Evolutionary conservation across 139 green algal genomes (phyloP), one percentile per base, ranked within the genome.

Genomic region (Chlamydomonas sphaeroides): DNA sequence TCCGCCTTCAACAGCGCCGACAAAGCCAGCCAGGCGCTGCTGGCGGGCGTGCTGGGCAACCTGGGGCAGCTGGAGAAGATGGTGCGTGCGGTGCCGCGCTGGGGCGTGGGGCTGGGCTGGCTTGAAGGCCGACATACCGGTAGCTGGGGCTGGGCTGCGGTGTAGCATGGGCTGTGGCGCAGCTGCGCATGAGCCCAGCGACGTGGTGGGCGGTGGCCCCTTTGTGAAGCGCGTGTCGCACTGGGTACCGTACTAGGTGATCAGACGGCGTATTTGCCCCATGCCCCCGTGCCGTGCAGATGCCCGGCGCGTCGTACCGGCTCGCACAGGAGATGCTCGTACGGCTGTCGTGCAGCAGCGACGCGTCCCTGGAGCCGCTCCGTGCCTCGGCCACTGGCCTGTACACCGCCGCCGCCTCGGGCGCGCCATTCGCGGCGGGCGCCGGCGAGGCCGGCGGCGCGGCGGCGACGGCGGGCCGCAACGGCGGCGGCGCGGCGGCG

Each of bases 11-110:
- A 69, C 36, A 76, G 57, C 3, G 61, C 65, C 4, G 70, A 74
- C 65, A 66, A 67, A 28, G 49, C 20, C 33, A 84, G 35, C 45
- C 77, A 84, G 77, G 48, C 69, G 61, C 62, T 84, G 28, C 62
- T 87, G 25, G 56, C 70, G 39, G 78, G 83, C 36, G 42, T 88
- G 61, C 53, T 88, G 30, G 57, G 66, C 30, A 73, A 82, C 61
- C 49, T 86, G 20, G 8, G 25, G 18, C 81, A 86, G 81, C 71
- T 86, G 48, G 81, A 86, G 30, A 86, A 86, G 65, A 69, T 86
- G 81, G 81, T 86, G 65, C 35, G 71, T 38, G 17, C 15, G 51
- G 14, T 10, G 51, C 23, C 56, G 56, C 3, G 2, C n/a, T 26
- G 49, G 68, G 41, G 35, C 33, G 33, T 42, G 63, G 25, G 20